A percentile compares a stretch with the other conserved stretches of the same genome.
These are phyloP conservation scores for Discostella stelligeroides DNA, from an alignment of 108 stramenopile species.

Conservation along the genomic window DNA sequence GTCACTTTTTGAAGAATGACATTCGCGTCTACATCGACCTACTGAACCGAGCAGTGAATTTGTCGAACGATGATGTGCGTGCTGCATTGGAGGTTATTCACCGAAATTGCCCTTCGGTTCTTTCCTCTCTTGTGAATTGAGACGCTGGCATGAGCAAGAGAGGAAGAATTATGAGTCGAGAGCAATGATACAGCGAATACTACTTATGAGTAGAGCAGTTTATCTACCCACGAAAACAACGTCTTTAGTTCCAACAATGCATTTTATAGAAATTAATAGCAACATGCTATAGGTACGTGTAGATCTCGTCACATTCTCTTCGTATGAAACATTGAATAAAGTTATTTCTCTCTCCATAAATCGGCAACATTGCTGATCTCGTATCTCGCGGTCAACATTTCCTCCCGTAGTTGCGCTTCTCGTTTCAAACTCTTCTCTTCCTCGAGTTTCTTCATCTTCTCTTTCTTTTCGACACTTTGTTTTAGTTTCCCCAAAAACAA, in stretches of 20 bases:
- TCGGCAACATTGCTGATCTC: conserved; percentile 7
- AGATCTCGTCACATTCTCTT: background rate
- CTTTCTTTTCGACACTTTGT: background rate
- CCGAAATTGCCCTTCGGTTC: conserved; percentile 9
- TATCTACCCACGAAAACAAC: background rate
- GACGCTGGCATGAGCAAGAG: background rate
- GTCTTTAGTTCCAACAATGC: background rate
- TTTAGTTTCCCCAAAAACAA: background rate
- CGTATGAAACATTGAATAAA: background rate
- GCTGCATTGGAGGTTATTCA: conserved; percentile 14
- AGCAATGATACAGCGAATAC: too few relatives aligned
- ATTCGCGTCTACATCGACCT: conserved; percentile 53
- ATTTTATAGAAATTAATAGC: background rate
- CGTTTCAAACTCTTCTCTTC: conserved; percentile 9
- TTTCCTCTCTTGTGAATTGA: background rate
- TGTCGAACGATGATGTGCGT: conserved; percentile 38
- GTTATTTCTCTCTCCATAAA: conserved; percentile 16
- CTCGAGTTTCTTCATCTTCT: conserved; percentile 2
- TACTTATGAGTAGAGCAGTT: background rate
- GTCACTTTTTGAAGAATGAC: conserved; percentile 51
- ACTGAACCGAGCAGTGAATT: conserved; percentile 46
- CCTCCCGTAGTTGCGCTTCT: conserved; percentile 1
- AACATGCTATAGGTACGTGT: background rate
- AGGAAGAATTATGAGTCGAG: too few relatives aligned
- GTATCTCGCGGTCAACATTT: conserved; percentile 2